Conservation (phyloP, 1,139 yeast genomes). For the Debaryomyces fabryi region DNA sequence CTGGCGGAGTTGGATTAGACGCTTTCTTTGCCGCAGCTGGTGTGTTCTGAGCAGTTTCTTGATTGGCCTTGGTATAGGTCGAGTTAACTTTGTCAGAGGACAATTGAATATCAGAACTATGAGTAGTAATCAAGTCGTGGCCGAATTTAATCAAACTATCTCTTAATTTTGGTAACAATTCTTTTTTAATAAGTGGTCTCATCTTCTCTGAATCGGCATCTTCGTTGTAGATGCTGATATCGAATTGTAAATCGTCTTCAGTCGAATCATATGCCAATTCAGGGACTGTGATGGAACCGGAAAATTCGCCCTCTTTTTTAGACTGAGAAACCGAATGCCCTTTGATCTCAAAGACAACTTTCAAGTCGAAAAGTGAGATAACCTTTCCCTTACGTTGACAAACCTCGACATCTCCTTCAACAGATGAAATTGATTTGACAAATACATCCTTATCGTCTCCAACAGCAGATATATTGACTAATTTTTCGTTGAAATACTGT, state of each 20-base stretch:
- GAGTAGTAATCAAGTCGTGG: conserved; percentile 67
- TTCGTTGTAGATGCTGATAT: conserved; percentile 67
- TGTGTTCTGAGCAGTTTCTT: conserved; percentile 29
- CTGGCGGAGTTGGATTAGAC: conserved; percentile 14
- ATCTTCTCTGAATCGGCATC: conserved; percentile 54
- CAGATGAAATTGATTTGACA: conserved; percentile 60
- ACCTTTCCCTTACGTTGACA: conserved; percentile 97
- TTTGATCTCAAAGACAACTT: conserved; percentile 59
- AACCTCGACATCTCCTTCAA: conserved; percentile 96
- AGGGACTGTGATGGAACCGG: conserved; percentile 81
- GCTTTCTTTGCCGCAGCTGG: conserved; percentile 13
- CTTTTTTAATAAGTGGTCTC: conserved; percentile 54
- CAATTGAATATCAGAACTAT: conserved; percentile 88
- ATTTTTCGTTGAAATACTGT: conserved; percentile 65
- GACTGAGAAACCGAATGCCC: conserved; percentile 39
- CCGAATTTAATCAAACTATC: conserved; percentile 66
- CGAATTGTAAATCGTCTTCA: conserved; percentile 81
- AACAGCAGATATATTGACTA: conserved; percentile 52
- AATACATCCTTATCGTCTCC: conserved; percentile 39
- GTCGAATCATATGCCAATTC: conserved; percentile 96
- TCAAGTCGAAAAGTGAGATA: conserved; percentile 84
- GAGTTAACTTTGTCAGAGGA: conserved; percentile 66
- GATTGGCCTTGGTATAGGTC: conserved; percentile 67
- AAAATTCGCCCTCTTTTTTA: conserved; percentile 36
- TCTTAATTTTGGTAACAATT: conserved; percentile 73